Percentiles rank a stretch among this genome's conserved stretches.
These are phyloP conservation scores for Umbelopsis sp. DNA, from an alignment of 371 early-diverging fungal species.

Conservation along the genomic window DNA sequence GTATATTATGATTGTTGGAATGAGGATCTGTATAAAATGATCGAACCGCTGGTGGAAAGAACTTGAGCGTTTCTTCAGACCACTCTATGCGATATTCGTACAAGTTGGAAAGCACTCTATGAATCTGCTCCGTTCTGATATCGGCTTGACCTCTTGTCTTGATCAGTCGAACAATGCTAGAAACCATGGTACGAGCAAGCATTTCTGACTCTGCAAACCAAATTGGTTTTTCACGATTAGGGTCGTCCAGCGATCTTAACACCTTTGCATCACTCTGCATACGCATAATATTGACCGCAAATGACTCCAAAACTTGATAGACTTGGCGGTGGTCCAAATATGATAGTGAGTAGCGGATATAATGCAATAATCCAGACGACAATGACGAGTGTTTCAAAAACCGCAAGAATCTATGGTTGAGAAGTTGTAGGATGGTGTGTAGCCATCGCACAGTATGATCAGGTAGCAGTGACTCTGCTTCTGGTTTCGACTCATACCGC, in stretches of 20 bases:
- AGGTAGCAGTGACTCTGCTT: slow-evolving; percentile 36
- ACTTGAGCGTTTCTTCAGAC: slow-evolving; percentile 55
- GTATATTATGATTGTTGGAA: slow-evolving; percentile 29
- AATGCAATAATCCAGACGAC: slow-evolving; percentile 62
- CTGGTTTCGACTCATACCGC: slow-evolving; percentile 28
- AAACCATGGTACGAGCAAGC: slow-evolving; percentile 61
- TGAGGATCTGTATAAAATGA: slow-evolving; percentile 45
- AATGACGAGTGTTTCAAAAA: slow-evolving; percentile 54
- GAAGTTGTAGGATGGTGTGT: slow-evolving; percentile 75
- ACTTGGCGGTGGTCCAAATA: slow-evolving; percentile 68
- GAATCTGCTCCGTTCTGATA: slow-evolving; percentile 58
- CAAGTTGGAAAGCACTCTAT: slow-evolving; percentile 54
- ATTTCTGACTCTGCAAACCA: slow-evolving; percentile 75
- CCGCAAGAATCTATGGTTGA: slow-evolving; percentile 70
- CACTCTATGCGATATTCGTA: slow-evolving; percentile 61
- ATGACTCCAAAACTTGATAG: slow-evolving; percentile 65
- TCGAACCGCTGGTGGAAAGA: slow-evolving; percentile 61
- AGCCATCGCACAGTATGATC: slow-evolving; percentile 71
- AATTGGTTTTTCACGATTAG: slow-evolving; percentile 59
- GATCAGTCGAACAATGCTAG: slow-evolving; percentile 62
- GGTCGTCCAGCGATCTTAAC: slow-evolving; percentile 61
- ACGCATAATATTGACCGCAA: slow-evolving; percentile 65
- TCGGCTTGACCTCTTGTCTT: slow-evolving; percentile 68
- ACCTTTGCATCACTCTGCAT: slow-evolving; percentile 67
- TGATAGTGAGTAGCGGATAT: slow-evolving; percentile 64